These are phyloP conservation scores for Cryptococcus jaspeensis DNA, from an alignment of 1,284 basidiomycete species.

Conservation along the genomic window DNA sequence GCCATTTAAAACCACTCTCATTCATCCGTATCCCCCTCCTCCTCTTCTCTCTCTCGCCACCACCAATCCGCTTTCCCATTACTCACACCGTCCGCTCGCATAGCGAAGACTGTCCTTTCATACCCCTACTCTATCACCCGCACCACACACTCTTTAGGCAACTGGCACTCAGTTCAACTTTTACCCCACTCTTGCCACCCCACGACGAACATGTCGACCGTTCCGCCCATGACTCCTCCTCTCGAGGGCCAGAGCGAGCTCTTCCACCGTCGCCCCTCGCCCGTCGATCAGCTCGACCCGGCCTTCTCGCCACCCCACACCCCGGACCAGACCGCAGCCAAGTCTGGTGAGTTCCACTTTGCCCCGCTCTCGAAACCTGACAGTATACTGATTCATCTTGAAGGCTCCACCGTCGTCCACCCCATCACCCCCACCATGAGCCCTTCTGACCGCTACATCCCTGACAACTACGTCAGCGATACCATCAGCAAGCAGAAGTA, in stretches of 20 bases:
- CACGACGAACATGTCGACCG: constrained; percentile 5
- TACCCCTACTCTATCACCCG: background rate
- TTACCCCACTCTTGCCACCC: background rate
- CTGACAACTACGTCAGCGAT: constrained; percentile 86
- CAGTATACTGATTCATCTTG: constrained; percentile 2
- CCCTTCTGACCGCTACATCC: constrained; percentile 57
- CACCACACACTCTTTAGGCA: background rate
- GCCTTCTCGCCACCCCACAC: constrained; percentile 31
- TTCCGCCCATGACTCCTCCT: constrained; percentile 18
- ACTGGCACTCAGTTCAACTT: background rate
- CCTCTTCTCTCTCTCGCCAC: constrained; percentile 3
- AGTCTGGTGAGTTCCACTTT: constrained; percentile 15
- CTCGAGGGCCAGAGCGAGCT: constrained; percentile 9
- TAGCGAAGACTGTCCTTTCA: background rate
- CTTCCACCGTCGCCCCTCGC: constrained; percentile 14
- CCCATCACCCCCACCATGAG: constrained; percentile 27
- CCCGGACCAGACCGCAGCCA: constrained; percentile 18
- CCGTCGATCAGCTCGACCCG: constrained; percentile 24
- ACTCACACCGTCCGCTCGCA: background rate
- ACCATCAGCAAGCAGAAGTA: constrained; percentile 71
- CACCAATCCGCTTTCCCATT: background rate
- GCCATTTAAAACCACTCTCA: background rate
- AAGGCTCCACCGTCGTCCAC: constrained; percentile 17
- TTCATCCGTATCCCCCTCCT: background rate
- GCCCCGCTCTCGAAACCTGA: background rate